phyloP scores from a whole-genome alignment of 108 stramenopile genomes.

The Conticribra weissflogii region DNA sequence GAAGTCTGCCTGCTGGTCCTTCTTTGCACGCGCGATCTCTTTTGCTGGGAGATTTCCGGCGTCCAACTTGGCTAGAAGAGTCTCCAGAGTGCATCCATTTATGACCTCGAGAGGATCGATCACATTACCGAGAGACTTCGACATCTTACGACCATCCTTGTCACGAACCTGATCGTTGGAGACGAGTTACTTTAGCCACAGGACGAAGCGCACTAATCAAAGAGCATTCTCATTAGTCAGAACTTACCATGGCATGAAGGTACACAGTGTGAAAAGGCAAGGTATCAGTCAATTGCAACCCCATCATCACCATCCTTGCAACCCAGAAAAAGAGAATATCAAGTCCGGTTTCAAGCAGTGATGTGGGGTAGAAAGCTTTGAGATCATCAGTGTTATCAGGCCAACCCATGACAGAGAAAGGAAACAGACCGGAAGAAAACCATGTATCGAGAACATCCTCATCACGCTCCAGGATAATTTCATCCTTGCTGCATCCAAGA shows the following conservation, averaged over 20 bases:
- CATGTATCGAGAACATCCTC: conserved; percentile 99
- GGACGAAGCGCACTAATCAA: too few species aligned
- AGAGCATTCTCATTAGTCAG: neutral
- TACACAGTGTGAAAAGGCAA: conserved; percentile 98
- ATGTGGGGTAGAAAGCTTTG: conserved; percentile 98
- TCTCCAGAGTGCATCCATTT: conserved; percentile 88
- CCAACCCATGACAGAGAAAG: conserved; percentile 99
- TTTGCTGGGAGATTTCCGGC: conserved; percentile 94
- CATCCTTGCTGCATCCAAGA: conserved; percentile 81
- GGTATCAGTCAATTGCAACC: conserved; percentile 94
- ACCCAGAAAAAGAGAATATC: conserved; percentile 99
- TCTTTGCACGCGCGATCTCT: conserved; percentile 95
- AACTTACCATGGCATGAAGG: conserved; percentile 95
- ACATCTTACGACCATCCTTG: conserved; percentile 99
- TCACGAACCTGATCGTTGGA: conserved; percentile 89
- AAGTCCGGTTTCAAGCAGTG: conserved; percentile 97
- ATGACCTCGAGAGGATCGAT: conserved; percentile 99
- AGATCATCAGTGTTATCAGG: conserved; percentile 93
- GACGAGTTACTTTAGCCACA: too few species aligned
- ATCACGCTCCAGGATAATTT: conserved; percentile 91
- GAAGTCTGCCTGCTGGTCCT: conserved; percentile 92
- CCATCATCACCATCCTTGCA: conserved; percentile 99
- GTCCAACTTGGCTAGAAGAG: conserved; percentile 87
- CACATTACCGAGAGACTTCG: conserved; percentile 98
- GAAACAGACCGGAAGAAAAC: conserved; percentile 99